phyloP scores from a whole-genome alignment of 129 eudicot species.

The Artemisia tridentata region DNA sequence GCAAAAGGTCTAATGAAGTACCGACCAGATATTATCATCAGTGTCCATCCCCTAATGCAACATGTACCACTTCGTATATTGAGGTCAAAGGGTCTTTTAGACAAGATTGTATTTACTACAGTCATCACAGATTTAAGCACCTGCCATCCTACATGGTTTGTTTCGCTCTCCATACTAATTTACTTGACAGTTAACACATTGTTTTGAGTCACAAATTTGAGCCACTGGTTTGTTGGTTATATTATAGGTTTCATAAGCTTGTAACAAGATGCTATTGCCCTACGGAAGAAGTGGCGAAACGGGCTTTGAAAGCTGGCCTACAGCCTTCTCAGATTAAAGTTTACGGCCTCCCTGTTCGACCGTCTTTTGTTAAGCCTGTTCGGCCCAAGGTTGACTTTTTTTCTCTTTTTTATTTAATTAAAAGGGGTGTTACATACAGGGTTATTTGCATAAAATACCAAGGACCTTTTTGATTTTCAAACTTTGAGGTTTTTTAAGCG shows the following conservation, averaged over 20 bases:
- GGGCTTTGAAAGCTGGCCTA: slow-evolving; percentile 90
- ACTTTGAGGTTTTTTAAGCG: not conserved
- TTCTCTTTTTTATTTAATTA: not conserved
- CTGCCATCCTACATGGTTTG: slow-evolving; percentile 98
- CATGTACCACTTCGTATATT: slow-evolving; percentile 96
- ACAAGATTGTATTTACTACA: slow-evolving; percentile 90
- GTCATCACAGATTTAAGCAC: slow-evolving; percentile 93
- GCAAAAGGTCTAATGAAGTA: slow-evolving; percentile 94
- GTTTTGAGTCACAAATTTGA: slow-evolving; percentile 3
- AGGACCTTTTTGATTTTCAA: not conserved
- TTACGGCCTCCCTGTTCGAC: slow-evolving; percentile 94
- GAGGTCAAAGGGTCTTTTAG: slow-evolving; percentile 85
- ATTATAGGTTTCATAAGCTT: slow-evolving; percentile 95
- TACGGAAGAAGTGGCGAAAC: slow-evolving; percentile 88
- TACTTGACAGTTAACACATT: not conserved
- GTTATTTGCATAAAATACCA: too few species aligned
- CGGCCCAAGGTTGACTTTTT: slow-evolving; percentile 68
- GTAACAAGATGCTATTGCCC: slow-evolving; percentile 99
- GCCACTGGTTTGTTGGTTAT: slow-evolving; percentile 16
- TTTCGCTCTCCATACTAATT: slow-evolving; percentile 11
- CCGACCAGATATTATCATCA: slow-evolving; percentile 91
- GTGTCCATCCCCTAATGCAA: slow-evolving; percentile 98
- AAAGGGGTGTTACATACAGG: too few species aligned
- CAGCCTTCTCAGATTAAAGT: slow-evolving; percentile 84
- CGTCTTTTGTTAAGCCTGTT: slow-evolving; percentile 89